Evolutionary conservation across 2,329 filamentous ascomycete genomes (phyloP), one percentile per base, ranked within the genome.

Genomic region (Zalaria sp.): DNA sequence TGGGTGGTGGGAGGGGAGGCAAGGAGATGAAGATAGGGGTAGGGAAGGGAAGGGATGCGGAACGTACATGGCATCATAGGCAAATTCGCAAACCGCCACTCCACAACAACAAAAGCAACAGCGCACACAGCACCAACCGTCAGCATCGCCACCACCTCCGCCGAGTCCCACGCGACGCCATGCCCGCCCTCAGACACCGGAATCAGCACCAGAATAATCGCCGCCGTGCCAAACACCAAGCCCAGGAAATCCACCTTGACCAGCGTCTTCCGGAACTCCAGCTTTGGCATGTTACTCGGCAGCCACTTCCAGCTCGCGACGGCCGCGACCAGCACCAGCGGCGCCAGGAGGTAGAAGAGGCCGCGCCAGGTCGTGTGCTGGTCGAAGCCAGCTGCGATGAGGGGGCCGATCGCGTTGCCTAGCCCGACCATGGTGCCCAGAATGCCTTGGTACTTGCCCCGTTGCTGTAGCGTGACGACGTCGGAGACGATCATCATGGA

Each of bases 221-320:
- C 54, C 0, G 64, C 60, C 1, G 39, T 38, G 4, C 69, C 68
- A 0, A 73, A 57, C 2, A 64, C 40, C 3, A 64, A 66, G 3
- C 71, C 69, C 3, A 67, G 39, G 40, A 72, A 73, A 44, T 73
- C 72, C 3, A 75, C 61, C 0, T 69, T 67, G 40, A 63, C 65
- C 4, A 75, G 51, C 39, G 73, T 75, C 6, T 41, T 40, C 8
- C 39, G 8, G 69, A 72, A 75, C 31, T 71, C 60, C 0, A 75
- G 70, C 38, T 67, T 70, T 0, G 72, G 72, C 72, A 76, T 75
- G 49, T 73, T 69, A 49, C 73, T 72, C 0, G 74, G 42, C 7
- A 73, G 67, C 27, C 61, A 63, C 0, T 61, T 35, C 18, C 25
- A 34, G 0, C 67, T 70, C 0, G 68, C 66, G 0, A 75, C 43